Evolutionary conservation across 2,329 filamentous ascomycete genomes (phyloP), one percentile per base, ranked within the genome.

Genomic region (Cercospora canescens): DNA sequence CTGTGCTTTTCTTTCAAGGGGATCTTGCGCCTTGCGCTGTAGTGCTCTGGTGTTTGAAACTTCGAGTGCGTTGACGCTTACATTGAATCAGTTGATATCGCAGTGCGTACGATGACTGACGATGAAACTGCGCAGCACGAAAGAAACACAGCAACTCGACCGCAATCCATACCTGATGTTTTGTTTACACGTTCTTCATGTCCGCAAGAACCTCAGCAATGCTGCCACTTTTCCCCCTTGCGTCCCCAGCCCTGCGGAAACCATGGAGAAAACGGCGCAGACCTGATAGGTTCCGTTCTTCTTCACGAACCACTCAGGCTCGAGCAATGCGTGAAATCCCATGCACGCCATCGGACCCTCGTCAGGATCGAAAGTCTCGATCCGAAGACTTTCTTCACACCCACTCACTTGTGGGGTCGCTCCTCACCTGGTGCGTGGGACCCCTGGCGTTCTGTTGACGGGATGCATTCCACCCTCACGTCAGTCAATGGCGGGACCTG

Each of bases 381-480:
- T 45, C 39, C 7, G 11, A 21, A 18, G 39, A 7, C n/a, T 7
- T 41, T 60, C 24, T 41, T 28, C 48, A 56, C 54, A 41, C 45
- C 60, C 62, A 32, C 24, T 34, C 32, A n/a, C 41, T 24, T 24
- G 12, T 21, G 39, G 18, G 18, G 41, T 21, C 24, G 6, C 11
- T 24, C 55, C 60, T 52, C 63, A 59, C 57, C 66, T 54, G 63
- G 63, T 68, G 48, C 58, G 62, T 35, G 58, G 58, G 45, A 62
- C 54, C 37, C 66, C 67, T 70, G 69, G 67, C 65, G 59, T 67
- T 24, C 59, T 74, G 70, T 72, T 73, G 71, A 75, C 70, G 72
- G 67, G 62, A 62, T 73, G 39, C 73, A 75, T 75, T 75, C 73
- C 73, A 60, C 67, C 71, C 72, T 73, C 69, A 72, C 67, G 64